Base-by-base conservation (phyloP, 2,329 filamentous ascomycete species). In the Diplocarpon mali region DNA sequence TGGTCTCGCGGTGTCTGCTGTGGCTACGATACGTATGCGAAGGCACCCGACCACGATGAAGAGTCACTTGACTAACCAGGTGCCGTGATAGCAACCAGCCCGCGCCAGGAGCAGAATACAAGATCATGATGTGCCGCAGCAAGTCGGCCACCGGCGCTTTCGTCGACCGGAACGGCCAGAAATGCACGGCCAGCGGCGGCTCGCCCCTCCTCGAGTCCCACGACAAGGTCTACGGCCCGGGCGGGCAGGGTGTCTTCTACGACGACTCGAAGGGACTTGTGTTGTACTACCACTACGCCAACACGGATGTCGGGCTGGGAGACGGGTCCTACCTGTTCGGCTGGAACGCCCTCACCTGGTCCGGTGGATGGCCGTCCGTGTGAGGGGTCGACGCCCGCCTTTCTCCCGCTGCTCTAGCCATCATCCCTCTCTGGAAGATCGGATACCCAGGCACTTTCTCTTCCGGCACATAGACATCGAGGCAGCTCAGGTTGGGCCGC, bases 51-150 rank as follows among this genome's bases (percentile, higher is more conserved):
- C 43, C 63, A 58, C 2, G 20, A 15, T 27, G n/a, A 17, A 5
- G 12, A 9, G 11, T 27, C 20, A 30, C 29, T 36, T 32, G 39
- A 38, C 32, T 38, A 15, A 39, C n/a, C 7, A 15, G 2, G 30
- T 4, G n/a, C 8, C 20, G 20, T 24, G 16, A 10, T 34, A 54
- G 52, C 8, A 36, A 44, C 29, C 42, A 46, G 44, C 76, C 78
- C 0, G 69, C 74, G 0, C 39, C 65, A 0, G 79, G 78, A 3
- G 64, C 65, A n/a, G 80, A 83, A 61, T 84, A 84, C 60, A 74
- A 73, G 58, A 78, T 83, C 58, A 72, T 71, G 55, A 76, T 80
- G 20, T 83, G 80, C 63, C 65, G 77, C n/a, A 75, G 72, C 3
- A 65, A 60, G 1, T 67, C 62, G 6, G 67, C 70, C 4, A 73